Conservation (phyloP, 2,329 filamentous ascomycete species). For the Botrytis deweyae region DNA sequence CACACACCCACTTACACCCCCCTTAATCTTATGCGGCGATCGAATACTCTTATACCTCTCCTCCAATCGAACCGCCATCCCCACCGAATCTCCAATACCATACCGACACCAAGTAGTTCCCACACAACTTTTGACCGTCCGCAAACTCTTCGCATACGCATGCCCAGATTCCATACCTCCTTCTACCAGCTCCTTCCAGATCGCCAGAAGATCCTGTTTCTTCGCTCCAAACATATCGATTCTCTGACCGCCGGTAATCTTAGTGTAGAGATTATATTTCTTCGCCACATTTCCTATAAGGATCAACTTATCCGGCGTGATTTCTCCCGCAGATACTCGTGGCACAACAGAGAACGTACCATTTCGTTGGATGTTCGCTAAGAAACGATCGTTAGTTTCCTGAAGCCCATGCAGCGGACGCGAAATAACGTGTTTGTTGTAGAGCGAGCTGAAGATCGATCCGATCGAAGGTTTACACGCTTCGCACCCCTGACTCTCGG, state of each 20-base stretch:
- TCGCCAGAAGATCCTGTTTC: conserved; percentile 79
- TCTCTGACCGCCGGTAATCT: conserved; percentile 87
- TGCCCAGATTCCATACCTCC: conserved; percentile 90
- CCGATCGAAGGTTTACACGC: conserved; percentile 80
- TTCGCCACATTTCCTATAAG: conserved; percentile 81
- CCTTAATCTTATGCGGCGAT: conserved; percentile 88
- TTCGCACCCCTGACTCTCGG: conserved; percentile 76
- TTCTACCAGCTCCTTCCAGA: conserved; percentile 78
- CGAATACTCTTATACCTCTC: conserved; percentile 90
- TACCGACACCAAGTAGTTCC: conserved; percentile 90
- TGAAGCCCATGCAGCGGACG: conserved; percentile 70
- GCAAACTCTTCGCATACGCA: conserved; percentile 83
- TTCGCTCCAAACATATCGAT: conserved; percentile 92
- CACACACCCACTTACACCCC: conserved; percentile 87
- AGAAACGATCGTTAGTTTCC: conserved; percentile 85
- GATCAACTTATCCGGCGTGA: conserved; percentile 82
- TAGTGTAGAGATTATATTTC: conserved; percentile 82
- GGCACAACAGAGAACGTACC: conserved; percentile 89
- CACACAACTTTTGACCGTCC: conserved; percentile 90
- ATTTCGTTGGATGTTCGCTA: conserved; percentile 88
- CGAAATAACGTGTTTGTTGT: conserved; percentile 81
- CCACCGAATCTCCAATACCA: conserved; percentile 85
- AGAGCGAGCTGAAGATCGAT: conserved; percentile 77
- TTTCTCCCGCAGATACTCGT: conserved; percentile 79
- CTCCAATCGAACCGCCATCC: conserved; percentile 83